Conservation (phyloP, 2,329 filamentous ascomycete species). For the Elsinoe fawcettii region DNA sequence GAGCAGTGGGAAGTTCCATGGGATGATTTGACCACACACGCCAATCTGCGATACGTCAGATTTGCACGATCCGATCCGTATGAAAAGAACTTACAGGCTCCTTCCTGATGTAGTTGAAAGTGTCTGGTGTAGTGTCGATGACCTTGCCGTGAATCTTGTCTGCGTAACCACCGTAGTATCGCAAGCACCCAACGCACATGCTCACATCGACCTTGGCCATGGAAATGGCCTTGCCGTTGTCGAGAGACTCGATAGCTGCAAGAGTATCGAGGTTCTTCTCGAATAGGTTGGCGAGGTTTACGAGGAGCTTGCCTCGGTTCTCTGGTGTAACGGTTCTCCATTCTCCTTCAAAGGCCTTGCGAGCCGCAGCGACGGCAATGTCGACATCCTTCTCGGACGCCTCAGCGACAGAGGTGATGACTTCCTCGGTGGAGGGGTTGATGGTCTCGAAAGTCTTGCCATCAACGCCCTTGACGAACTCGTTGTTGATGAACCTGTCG, state of each 20-base stretch:
- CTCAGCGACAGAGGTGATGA: constrained; percentile 40
- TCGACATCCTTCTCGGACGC: constrained; percentile 79
- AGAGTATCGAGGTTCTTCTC: constrained; percentile 72
- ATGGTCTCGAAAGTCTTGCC: constrained; percentile 88
- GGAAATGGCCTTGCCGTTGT: constrained; percentile 75
- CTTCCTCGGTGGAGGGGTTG: constrained; percentile 71
- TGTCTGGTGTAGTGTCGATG: constrained; percentile 67
- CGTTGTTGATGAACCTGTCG: constrained; percentile 79
- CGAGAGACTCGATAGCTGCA: constrained; percentile 75
- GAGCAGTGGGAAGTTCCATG: constrained; percentile 79
- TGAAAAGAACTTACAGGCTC: constrained; percentile 52
- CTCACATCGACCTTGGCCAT: constrained; percentile 70
- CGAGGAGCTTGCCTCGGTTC: constrained; percentile 60
- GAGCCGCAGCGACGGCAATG: constrained; percentile 74
- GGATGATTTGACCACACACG: constrained; percentile 81
- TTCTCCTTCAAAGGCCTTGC: constrained; percentile 70
- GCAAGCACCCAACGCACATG: constrained; percentile 60
- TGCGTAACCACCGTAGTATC: constrained; percentile 85
- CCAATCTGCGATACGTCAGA: constrained; percentile 45
- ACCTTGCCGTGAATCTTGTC: constrained; percentile 89
- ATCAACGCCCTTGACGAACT: constrained; percentile 75
- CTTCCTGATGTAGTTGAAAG: constrained; percentile 74
- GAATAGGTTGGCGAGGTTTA: constrained; percentile 70
- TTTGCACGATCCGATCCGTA: neutral
- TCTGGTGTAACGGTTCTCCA: constrained; percentile 64